Evolutionary conservation across 2,329 filamentous ascomycete species (phyloP), one percentile per base, ranked within the genome.

Genomic region (Parastagonospora nodorum): DNA sequence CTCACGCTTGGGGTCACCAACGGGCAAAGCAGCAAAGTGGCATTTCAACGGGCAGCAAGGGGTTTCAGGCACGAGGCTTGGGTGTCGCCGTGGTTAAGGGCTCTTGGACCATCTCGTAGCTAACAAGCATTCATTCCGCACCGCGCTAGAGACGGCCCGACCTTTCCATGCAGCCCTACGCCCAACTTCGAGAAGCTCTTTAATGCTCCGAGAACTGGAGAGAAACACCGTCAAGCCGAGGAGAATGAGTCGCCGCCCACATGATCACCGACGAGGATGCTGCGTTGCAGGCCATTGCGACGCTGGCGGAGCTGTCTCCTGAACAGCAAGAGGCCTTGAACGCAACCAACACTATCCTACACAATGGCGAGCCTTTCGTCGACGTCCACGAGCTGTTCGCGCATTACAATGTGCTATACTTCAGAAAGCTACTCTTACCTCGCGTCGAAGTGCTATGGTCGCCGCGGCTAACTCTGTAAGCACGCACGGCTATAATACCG

Each of bases 381-480:
- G 69, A 78, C 51, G 61, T 77, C 15, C 72, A 75, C 39, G 62
- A 72, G 47, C 70, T 78, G 5, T 77, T 77, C 49, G 57, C 51
- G 11, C 63, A 73, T 45, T 78, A 75, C 58, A 68, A 77, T 54
- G 61, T 68, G 19, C 62, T 78, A 37, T 78, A 78, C 66, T 78
- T 78, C 60, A 68, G 74, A 37, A 58, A 60, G 15, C 66, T 77
- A 10, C 67, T 78, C 2, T 44, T 71, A 7, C 63, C 72, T 7
- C 67, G 68, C 30, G 75, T 78, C n/a, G 69, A 78, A 44, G 66
- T 78, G 16, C 63, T 73, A 5, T 78, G 76, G 76, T 78, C 76
- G 19, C 54, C 69, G 28, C 68, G 75, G 41, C 61, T 78, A 53
- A 78, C 75, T n/a, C 69, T 77, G 63, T 73, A 68, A 59, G 69